Conservation (phyloP, 106 monocot genomes). For the Iris macrosiphon region DNA sequence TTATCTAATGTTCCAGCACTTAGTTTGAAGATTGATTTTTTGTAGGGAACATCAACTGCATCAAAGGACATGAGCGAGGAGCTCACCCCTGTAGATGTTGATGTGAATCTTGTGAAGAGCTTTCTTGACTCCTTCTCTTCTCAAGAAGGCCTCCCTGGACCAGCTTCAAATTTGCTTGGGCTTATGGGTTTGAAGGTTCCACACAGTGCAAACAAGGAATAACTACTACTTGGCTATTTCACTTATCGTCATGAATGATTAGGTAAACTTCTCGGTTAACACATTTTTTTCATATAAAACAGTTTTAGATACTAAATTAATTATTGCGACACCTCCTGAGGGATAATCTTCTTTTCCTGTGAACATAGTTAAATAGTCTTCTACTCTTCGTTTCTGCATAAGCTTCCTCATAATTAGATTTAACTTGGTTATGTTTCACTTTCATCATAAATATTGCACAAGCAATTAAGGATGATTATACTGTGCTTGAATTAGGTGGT, state of each 20-base stretch:
- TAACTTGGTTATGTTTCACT: no score
- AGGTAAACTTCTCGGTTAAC: neutral
- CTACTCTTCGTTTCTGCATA: no score
- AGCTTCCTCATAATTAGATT: no score
- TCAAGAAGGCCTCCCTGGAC: conserved; percentile 95
- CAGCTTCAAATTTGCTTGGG: conserved; percentile 94
- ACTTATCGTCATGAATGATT: neutral
- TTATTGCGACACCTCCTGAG: no score
- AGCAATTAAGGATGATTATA: no score
- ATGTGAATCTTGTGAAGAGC: conserved; percentile 78
- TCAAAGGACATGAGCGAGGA: conserved; percentile 41
- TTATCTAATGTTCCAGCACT: neutral
- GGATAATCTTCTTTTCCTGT: no score
- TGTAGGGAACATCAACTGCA: conserved; percentile 60
- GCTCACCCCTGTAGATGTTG: conserved; percentile 77
- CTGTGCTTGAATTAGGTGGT: no score
- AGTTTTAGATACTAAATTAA: no score
- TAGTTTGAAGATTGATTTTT: neutral
- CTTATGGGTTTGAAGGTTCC: conserved; percentile 85
- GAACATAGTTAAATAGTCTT: no score
- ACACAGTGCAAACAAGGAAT: neutral
- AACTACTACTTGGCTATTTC: neutral
- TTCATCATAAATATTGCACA: no score
- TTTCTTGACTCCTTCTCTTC: conserved; percentile 87
- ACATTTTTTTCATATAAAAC: no score